phyloP scores from a whole-genome alignment of 2,329 filamentous ascomycete genomes.

The Coniella lustricola region DNA sequence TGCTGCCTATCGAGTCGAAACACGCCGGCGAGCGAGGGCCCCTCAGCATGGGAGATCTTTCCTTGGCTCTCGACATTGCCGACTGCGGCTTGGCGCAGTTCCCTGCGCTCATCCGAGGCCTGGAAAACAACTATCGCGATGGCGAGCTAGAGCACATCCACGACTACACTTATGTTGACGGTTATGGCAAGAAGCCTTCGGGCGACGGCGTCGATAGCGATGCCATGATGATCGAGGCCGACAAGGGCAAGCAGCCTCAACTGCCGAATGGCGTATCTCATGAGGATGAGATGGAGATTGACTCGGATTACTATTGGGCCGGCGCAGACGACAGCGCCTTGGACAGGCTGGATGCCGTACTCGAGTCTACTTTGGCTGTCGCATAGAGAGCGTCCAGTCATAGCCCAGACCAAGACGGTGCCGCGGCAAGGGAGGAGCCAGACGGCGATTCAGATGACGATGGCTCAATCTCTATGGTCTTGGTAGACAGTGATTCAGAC shows the following conservation, averaged over 20 bases:
- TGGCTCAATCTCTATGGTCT: too few species aligned
- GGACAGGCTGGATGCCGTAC: constrained; percentile 45
- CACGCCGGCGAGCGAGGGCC: constrained; percentile 65
- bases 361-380: constrained; percentile 50
- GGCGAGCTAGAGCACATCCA: constrained; percentile 65
- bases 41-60: constrained; percentile 70
- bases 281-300: constrained; percentile 52
- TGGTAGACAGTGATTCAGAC: too few species aligned
- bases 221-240: constrained; percentile 24
- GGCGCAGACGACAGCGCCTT: constrained; percentile 48
- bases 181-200: constrained; percentile 22
- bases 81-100: constrained; percentile 72
- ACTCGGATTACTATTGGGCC: constrained; percentile 55
- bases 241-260: constrained; percentile 29
- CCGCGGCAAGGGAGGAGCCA: not conserved
- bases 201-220: constrained; percentile 25
- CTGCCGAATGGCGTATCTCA: constrained; percentile 42
- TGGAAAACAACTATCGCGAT: constrained; percentile 66
- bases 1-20: constrained; percentile 76
- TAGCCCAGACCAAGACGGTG: not conserved
- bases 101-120: constrained; percentile 63
- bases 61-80: constrained; percentile 67
- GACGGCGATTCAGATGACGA: too few species aligned
- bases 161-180: constrained; percentile 49
- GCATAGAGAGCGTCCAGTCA: constrained; percentile 21